Evolutionary conservation across 73 alveolate genomes (phyloP), one percentile per base, ranked within the genome.

Genomic region (Paramecium octaurelia): DNA sequence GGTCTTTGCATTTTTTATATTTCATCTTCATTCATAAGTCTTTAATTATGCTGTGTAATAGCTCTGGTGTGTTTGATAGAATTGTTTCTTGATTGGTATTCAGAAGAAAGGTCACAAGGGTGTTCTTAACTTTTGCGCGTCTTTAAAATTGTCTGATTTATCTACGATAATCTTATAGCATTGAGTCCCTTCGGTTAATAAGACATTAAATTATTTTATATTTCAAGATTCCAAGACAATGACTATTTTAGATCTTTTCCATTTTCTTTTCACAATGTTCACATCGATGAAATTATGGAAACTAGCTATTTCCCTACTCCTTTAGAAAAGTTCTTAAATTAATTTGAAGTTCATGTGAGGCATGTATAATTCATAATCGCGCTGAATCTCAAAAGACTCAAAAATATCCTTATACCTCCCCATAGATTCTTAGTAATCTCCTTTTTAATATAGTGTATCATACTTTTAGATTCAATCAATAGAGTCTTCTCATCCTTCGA

Each of bases 321-420:
- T 64, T 64, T 64, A 18, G 21, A 64, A 64, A 1, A 27, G 29
- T 34, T 64, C 84, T 34, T 64, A 64, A 31, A 64, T 64, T 34
- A 31, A 31, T 34, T 10, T 27, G 12, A 73, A 38, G 24, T 73
- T 73, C 87, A 73, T 73, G 10, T 73, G 87, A 0, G 87, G 87
- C 87, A 73, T 73, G 16, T 73, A 73, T 12, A 29, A 73, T 36
- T 73, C 87, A 36, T 35, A 73, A 73, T 73, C 87, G 8, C 57
- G 5, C 12, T 36, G 38, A 36, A 34, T 31, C 9, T 73, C 87
- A 73, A 73, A 73, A 29, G 20, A 38, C 20, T 73, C 87, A 73
- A 73, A 73, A 36, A 73, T 73, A 73, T 73, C 87, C 20, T 73
- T 73, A 73, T 35, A 40, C 18, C 36, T 73, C n/a, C 87, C 87